Conservation (phyloP, 345 rosid species). For the Trapa incisa region DNA sequence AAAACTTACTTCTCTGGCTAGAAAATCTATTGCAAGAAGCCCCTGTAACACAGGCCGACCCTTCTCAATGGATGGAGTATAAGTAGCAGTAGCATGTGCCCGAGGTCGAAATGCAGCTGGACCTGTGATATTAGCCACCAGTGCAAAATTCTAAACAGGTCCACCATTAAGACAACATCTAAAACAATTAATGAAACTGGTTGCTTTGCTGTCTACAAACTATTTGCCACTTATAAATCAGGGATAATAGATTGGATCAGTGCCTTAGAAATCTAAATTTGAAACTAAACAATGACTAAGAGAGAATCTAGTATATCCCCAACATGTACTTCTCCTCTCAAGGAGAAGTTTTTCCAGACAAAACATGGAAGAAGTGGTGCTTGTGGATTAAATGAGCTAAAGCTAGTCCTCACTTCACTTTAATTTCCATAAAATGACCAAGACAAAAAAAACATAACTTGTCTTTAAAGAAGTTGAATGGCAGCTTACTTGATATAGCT, state of each 20-base stretch:
- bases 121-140: conserved; percentile 38
- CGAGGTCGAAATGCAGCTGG: conserved; percentile 97
- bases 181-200: too few relatives aligned
- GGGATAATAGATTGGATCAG: too few relatives aligned
- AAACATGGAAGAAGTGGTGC: too few relatives aligned
- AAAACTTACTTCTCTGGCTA: conserved; percentile 80
- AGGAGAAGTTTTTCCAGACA: too few relatives aligned
- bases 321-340: too few relatives aligned
- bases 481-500: conserved; percentile 88
- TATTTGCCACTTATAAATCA: too few relatives aligned
- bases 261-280: too few relatives aligned
- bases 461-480: not conserved
- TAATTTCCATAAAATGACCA: not conserved
- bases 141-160: conserved; percentile 7
- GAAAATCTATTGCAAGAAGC: conserved; percentile 87
- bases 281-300: too few relatives aligned
- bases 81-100: conserved; percentile 46
- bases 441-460: not conserved
- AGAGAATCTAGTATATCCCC: too few relatives aligned
- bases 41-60: conserved; percentile 97
- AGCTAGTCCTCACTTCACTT: not conserved
- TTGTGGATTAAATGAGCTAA: too few relatives aligned
- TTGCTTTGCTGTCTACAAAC: not conserved
- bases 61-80: conserved; percentile 66
- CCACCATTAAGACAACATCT: conserved; percentile 2